Percentiles rank a stretch among this genome's conserved stretches.
Evolutionary conservation across 176 grass and related monocot species (phyloP).

Genomic region (Thinopyrum elongatum): DNA sequence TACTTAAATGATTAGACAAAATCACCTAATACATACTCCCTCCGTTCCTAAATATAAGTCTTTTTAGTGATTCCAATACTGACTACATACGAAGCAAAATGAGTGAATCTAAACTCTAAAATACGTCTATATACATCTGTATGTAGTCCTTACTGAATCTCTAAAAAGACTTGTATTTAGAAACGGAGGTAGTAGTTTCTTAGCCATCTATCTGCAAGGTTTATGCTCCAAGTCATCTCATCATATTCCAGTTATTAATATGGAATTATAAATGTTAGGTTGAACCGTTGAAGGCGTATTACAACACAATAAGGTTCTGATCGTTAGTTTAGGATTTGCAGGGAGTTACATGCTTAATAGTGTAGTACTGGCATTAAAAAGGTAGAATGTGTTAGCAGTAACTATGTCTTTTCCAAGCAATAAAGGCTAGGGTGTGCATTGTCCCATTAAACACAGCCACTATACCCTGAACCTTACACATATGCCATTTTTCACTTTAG

Average conservation of each 20-base stretch:
- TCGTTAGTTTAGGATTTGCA: background rate
- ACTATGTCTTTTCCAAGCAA: background rate
- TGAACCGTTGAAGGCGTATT: background rate
- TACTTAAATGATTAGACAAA: slow-evolving; percentile 14
- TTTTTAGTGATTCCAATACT: too few relatives aligned
- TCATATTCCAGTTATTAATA: slow-evolving; percentile 2
- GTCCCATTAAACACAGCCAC: background rate
- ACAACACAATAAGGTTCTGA: slow-evolving; percentile 8
- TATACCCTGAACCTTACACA: background rate
- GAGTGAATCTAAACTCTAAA: too few relatives aligned
- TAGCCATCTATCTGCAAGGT: slow-evolving; percentile 11
- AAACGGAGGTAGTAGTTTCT: background rate
- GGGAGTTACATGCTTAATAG: background rate
- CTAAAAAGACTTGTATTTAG: too few relatives aligned
- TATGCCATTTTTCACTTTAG: background rate
- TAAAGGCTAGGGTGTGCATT: slow-evolving; percentile 11
- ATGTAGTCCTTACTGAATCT: too few relatives aligned
- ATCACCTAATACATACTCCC: background rate
- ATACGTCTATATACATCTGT: too few relatives aligned
- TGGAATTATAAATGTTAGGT: background rate
- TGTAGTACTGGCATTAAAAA: background rate
- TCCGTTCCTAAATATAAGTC: too few relatives aligned
- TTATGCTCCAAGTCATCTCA: slow-evolving; percentile 11
- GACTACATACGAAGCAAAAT: too few relatives aligned
- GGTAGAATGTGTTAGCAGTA: background rate